Evolutionary conservation across 306 rosid genomes (phyloP).

Genomic region (Pterocarpus macrocarpus): DNA sequence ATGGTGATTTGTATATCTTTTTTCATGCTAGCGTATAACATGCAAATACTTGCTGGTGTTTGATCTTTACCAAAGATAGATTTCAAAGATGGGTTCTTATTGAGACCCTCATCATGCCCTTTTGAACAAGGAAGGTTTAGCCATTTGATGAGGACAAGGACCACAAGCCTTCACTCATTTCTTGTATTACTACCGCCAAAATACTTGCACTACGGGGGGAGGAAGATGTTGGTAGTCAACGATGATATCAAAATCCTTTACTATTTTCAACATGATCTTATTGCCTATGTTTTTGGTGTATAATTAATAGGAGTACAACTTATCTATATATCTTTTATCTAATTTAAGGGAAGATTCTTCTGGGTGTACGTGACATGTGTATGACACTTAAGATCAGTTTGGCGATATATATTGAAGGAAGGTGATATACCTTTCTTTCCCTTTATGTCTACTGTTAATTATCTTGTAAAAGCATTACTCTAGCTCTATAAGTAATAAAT

Average conservation of each 20-base stretch:
- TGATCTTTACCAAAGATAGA: conserved; percentile 44
- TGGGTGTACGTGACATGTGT: conserved; percentile 27
- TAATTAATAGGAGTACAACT: conserved; percentile 29
- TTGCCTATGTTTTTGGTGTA: conserved; percentile 45
- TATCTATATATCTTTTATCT: conserved; percentile 21
- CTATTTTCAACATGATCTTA: conserved; percentile 57
- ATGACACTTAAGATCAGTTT: conserved; percentile 24
- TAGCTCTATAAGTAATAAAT: neutral
- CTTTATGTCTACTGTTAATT: neutral
- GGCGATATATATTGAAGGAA: conserved; percentile 29
- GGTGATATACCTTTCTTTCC: neutral
- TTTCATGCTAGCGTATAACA: conserved; percentile 35
- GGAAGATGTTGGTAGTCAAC: conserved; percentile 69
- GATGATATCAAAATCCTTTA: conserved; percentile 59
- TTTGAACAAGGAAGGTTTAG: conserved; percentile 62
- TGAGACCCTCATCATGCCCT: conserved; percentile 56
- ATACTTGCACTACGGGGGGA: conserved; percentile 52
- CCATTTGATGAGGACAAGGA: conserved; percentile 65
- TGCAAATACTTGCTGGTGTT: conserved; percentile 6
- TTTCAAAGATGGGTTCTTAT: conserved; percentile 14
- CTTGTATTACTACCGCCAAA: conserved; percentile 66
- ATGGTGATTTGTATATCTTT: conserved; percentile 35
- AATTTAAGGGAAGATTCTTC: conserved; percentile 37
- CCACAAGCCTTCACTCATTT: conserved; percentile 73
- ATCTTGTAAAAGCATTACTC: neutral